These are phyloP conservation scores for Calonectria multiphialidica DNA, from an alignment of 2,329 filamentous ascomycete species.

Conservation along the genomic window DNA sequence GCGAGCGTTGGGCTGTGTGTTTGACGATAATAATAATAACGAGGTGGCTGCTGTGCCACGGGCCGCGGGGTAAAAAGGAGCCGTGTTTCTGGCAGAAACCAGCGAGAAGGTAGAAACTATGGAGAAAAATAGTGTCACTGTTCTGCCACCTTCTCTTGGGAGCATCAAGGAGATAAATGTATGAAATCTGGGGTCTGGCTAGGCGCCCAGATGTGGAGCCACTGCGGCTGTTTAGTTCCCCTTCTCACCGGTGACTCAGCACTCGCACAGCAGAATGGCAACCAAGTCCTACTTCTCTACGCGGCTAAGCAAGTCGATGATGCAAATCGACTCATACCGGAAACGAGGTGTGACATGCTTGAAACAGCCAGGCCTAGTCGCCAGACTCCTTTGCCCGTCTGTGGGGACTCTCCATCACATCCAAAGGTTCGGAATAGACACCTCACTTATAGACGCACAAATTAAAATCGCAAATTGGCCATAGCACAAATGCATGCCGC, in stretches of 20 bases:
- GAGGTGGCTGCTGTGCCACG: not conserved
- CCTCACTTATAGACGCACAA: not conserved
- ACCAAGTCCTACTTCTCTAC: not conserved
- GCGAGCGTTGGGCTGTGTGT: not conserved
- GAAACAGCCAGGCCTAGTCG: too few relatives aligned
- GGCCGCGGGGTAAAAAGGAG: not conserved
- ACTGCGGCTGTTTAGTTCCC: not conserved
- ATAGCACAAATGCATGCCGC: slow-evolving; percentile 7
- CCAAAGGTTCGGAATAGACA: not conserved
- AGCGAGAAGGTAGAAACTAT: not conserved
- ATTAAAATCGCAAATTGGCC: slow-evolving; percentile 8
- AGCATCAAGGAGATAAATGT: not conserved
- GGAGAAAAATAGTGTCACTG: not conserved
- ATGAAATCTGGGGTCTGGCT: not conserved
- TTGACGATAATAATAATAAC: too few relatives aligned
- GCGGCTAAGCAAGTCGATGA: not conserved
- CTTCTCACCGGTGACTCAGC: slow-evolving; percentile 42
- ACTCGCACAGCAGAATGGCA: not conserved
- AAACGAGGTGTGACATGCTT: not conserved
- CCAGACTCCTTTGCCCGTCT: not conserved
- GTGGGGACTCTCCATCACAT: not conserved
- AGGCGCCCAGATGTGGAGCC: slow-evolving; percentile 18
- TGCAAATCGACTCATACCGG: not conserved
- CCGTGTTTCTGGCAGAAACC: not conserved
- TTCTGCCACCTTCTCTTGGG: not conserved